Evolutionary conservation across 169 alveolate genomes (phyloP).

Genomic region (Plasmodium inui): DNA sequence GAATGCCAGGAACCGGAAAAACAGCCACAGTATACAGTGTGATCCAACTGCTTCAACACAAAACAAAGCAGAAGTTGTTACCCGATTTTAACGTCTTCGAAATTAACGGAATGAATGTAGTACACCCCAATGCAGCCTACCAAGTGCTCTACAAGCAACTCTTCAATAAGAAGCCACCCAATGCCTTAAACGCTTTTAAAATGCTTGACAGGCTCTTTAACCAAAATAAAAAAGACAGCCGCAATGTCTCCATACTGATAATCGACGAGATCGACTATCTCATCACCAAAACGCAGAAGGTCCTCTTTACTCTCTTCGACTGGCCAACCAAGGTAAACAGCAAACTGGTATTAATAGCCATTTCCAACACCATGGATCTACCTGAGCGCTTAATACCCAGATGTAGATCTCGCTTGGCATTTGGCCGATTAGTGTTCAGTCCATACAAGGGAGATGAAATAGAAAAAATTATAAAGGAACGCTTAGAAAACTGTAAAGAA

Average conservation of each 20-base stretch:
- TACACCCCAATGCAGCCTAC: conserved; percentile 84
- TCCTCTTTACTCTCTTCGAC: conserved; percentile 89
- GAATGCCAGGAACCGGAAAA: conserved; percentile 90
- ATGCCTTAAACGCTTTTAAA: conserved; percentile 63
- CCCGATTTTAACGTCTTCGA: conserved; percentile 84
- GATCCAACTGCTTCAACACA: conserved; percentile 56
- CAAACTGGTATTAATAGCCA: conserved; percentile 86
- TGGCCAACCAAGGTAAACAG: conserved; percentile 87
- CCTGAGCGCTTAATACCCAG: conserved; percentile 86
- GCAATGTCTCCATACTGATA: conserved; percentile 76
- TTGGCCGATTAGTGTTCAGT: conserved; percentile 85
- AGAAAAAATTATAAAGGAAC: conserved; percentile 78
- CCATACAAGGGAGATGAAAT: conserved; percentile 89
- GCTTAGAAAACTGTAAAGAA: conserved; percentile 59
- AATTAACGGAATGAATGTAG: conserved; percentile 84
- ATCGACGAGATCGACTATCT: conserved; percentile 87
- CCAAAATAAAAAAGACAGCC: conserved; percentile 23
- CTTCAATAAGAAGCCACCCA: conserved; percentile 47
- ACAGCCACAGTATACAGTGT: conserved; percentile 87
- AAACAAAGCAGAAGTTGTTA: conserved; percentile 51
- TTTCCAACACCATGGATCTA: conserved; percentile 90
- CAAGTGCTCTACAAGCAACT: conserved; percentile 79
- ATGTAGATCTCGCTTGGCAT: conserved; percentile 85
- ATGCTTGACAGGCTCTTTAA: conserved; percentile 54
- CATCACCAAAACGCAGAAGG: conserved; percentile 85